phyloP scores from a whole-genome alignment of 2,329 filamentous ascomycete species.

The Sclerotinia subarctica region DNA sequence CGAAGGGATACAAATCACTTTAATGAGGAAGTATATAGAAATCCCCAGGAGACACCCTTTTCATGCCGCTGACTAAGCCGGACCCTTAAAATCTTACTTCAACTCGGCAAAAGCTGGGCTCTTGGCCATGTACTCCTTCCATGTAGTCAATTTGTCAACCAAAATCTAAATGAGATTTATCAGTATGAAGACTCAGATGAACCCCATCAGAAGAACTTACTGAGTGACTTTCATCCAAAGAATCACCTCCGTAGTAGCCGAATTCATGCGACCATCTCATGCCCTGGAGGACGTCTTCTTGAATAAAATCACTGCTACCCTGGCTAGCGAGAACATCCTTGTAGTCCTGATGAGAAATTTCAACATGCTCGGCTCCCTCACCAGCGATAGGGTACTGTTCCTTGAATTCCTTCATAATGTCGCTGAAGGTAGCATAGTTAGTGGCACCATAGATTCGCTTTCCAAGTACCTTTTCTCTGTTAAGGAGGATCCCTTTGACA shows the following conservation, averaged over 20 bases:
- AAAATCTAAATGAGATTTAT: constrained; percentile 32
- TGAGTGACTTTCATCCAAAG: constrained; percentile 42
- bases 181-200: constrained; percentile 13
- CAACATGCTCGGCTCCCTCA: constrained; percentile 39
- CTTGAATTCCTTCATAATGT: constrained; percentile 44
- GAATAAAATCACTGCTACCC: constrained; percentile 43
- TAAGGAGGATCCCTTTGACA: constrained; percentile 37
- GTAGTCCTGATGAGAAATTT: constrained; percentile 44
- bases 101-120: constrained; percentile 40
- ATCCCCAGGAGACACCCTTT: not conserved
- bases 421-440: constrained; percentile 42
- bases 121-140: constrained; percentile 42
- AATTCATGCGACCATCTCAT: constrained; percentile 50
- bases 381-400: constrained; percentile 43
- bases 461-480: constrained; percentile 42
- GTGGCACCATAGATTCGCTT: constrained; percentile 45
- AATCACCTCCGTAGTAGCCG: constrained; percentile 51
- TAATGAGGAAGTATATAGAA: no score
- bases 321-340: constrained; percentile 38
- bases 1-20: no score
- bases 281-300: constrained; percentile 53
- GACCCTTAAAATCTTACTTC: constrained; percentile 34
- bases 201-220: constrained; percentile 22
- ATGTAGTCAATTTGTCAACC: constrained; percentile 44
- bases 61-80: not conserved